Percentiles rank a stretch among this genome's conserved stretches.
Evolutionary conservation across 805 yeast species (phyloP).

Genomic region (Dipodascus geniculatus): DNA sequence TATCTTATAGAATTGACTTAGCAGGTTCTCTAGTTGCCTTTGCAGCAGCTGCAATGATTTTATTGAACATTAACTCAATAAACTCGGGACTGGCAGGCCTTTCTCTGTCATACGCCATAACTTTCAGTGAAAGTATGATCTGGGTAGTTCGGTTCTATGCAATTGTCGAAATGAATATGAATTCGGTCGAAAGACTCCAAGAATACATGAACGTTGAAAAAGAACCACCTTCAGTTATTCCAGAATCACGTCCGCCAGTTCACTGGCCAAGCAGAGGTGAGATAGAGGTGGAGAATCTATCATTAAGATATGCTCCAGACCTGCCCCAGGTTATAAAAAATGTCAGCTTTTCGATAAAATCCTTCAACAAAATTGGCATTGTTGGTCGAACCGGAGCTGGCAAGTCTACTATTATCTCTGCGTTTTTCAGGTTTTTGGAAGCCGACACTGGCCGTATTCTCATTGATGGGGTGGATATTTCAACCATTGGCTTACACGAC

Average conservation of each 20-base stretch:
- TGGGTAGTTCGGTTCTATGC: constrained; percentile 93
- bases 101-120: constrained; percentile 80
- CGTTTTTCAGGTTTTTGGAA: constrained; percentile 60
- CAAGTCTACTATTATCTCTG: constrained; percentile 90
- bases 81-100: constrained; percentile 96
- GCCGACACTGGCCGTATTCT: constrained; percentile 42
- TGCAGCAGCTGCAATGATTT: constrained; percentile 68
- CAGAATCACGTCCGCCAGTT: constrained; percentile 53
- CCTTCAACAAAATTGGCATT: constrained; percentile 78
- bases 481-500: constrained; percentile 48
- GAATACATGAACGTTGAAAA: constrained; percentile 79
- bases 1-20: constrained; percentile 69
- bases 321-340: constrained; percentile 85
- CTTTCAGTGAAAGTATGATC: constrained; percentile 77
- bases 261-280: constrained; percentile 82
- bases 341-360: constrained; percentile 75
- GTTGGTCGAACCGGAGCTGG: constrained; percentile 99
- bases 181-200: constrained; percentile 86
- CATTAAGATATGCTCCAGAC: constrained; percentile 78
- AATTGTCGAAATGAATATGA: constrained; percentile 88
- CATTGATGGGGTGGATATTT: constrained; percentile 58
- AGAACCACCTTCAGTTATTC: constrained; percentile 63
- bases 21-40: constrained; percentile 77
- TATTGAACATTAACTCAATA: constrained; percentile 48
- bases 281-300: constrained; percentile 61